Evolutionary conservation across 305 asterid genomes (phyloP).

Genomic region (Fraxinus floribunda): DNA sequence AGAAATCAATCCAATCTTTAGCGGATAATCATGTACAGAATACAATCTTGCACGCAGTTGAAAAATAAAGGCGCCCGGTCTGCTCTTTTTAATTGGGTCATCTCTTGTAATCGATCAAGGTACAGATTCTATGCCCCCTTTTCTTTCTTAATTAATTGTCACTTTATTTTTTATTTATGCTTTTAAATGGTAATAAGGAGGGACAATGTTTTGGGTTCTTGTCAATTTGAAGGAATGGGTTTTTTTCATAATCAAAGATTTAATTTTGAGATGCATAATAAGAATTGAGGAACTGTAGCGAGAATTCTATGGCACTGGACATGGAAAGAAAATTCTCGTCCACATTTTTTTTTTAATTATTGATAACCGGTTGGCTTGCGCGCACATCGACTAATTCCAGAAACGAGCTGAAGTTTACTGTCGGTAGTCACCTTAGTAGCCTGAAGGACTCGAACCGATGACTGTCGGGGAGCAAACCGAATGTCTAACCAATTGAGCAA

Average conservation of each 20-base stretch:
- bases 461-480: too few relatives aligned
- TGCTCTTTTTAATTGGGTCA: constrained; percentile 27
- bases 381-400: too few relatives aligned
- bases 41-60: constrained; percentile 40
- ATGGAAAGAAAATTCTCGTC: not conserved
- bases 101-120: constrained; percentile 36
- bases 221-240: not conserved
- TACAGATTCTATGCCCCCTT: constrained; percentile 11
- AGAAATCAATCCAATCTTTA: not conserved
- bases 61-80: constrained; percentile 31
- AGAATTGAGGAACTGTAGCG: not conserved
- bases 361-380: too few relatives aligned
- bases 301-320: not conserved
- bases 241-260: not conserved
- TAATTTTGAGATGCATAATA: not conserved
- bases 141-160: not conserved
- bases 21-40: constrained; percentile 36
- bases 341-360: not conserved
- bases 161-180: not conserved
- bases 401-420: too few relatives aligned
- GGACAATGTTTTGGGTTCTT: not conserved
- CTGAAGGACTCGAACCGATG: too few relatives aligned
- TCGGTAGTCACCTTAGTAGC: too few relatives aligned
- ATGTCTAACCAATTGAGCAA: not conserved
- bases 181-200: not conserved